Evolutionary conservation across 75 land plant genomes (phyloP).

Genomic region (Pinus albicaulis): DNA sequence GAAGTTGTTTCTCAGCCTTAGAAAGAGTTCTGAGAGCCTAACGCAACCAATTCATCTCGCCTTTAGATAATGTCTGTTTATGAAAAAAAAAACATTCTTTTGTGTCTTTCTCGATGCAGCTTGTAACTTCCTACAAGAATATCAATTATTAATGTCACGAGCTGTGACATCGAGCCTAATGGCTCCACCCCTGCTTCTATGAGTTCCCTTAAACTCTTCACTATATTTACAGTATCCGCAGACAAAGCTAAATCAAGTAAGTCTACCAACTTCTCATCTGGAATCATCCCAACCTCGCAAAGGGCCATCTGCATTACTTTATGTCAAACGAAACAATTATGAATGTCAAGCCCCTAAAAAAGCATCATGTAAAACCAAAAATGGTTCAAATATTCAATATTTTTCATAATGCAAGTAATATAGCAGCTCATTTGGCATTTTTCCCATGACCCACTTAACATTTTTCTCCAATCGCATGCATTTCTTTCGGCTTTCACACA

Average conservation of each 20-base stretch:
- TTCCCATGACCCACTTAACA: no score
- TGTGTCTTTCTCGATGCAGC: slow-evolving; percentile 37
- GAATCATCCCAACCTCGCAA: slow-evolving; percentile 94
- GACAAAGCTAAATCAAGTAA: slow-evolving; percentile 87
- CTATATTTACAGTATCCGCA: slow-evolving; percentile 85
- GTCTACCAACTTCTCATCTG: slow-evolving; percentile 82
- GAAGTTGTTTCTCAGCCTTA: slow-evolving; percentile 93
- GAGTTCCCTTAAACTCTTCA: slow-evolving; percentile 67
- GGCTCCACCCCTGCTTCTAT: slow-evolving; percentile 89
- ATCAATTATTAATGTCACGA: slow-evolving; percentile 82
- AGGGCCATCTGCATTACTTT: no score
- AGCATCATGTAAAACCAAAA: no score
- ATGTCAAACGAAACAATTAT: no score
- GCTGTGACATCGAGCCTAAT: slow-evolving; percentile 81
- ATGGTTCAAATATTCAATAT: no score
- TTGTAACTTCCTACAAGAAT: slow-evolving; percentile 80
- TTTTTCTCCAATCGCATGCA: no score
- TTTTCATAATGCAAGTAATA: no score
- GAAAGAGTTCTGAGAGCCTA: slow-evolving; percentile 88
- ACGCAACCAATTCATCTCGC: slow-evolving; percentile 81
- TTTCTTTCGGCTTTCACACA: no score
- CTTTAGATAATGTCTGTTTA: slow-evolving; percentile 65
- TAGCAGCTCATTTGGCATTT: no score
- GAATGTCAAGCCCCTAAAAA: no score
- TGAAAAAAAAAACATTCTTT: slow-evolving; percentile 77